phyloP scores from a whole-genome alignment of 202 grass and related monocot genomes.

The Thinopyrum obtusiflorum region DNA sequence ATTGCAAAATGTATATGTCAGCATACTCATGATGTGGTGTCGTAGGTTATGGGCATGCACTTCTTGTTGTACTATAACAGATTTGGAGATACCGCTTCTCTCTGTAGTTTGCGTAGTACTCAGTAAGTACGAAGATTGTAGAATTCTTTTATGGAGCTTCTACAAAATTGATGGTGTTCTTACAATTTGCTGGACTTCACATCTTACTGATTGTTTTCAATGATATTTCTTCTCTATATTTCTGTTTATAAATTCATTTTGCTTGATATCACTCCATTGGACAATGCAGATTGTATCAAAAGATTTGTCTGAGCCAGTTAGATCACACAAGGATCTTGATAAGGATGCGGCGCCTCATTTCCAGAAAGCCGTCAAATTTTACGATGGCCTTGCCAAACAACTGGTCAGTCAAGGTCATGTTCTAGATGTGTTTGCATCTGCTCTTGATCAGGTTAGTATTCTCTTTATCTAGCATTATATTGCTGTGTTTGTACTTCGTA shows the following conservation, averaged over 20 bases:
- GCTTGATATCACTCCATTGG: slow-evolving; percentile 1
- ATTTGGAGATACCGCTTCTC: background rate
- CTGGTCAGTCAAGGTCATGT: slow-evolving; percentile 93
- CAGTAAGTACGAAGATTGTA: background rate
- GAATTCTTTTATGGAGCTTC: background rate
- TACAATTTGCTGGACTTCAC: background rate
- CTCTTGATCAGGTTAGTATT: slow-evolving; percentile 86
- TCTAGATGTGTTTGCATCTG: slow-evolving; percentile 93
- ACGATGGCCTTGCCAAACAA: slow-evolving; percentile 87
- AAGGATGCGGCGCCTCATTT: slow-evolving; percentile 95
- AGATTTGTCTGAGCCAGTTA: slow-evolving; percentile 91
- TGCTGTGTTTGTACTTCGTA: background rate
- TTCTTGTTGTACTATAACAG: background rate
- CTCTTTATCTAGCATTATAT: slow-evolving; percentile 18
- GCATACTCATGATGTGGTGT: background rate
- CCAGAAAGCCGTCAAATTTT: slow-evolving; percentile 94
- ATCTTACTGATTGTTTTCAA: background rate
- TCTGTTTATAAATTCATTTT: background rate
- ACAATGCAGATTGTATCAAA: slow-evolving; percentile 87
- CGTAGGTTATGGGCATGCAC: background rate
- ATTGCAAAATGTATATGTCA: background rate
- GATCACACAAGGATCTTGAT: slow-evolving; percentile 98
- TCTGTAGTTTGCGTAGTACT: background rate
- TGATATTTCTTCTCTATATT: slow-evolving; percentile 7
- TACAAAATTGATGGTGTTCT: background rate